Evolutionary conservation across 2,329 filamentous ascomycete genomes (phyloP), one percentile per base, ranked within the genome.

Genomic region (Trichophyton mentagrophytes): DNA sequence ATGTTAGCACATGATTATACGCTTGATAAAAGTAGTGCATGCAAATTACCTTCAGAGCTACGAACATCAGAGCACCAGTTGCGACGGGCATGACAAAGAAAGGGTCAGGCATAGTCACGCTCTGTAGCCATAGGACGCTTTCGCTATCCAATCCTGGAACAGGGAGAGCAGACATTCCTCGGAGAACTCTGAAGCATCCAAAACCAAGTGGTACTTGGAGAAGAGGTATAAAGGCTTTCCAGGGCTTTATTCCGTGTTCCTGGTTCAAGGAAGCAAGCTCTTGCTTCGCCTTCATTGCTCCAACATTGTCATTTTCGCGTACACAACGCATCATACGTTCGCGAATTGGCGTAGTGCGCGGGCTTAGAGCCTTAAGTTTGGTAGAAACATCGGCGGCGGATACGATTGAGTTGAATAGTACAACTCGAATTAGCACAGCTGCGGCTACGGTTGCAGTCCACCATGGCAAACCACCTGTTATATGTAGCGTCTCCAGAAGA

Each of bases 401-500:
- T 25, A 89, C 69, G 65, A 83, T 84, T 13, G 88, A 82, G 63
- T 86, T 84, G 68, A 92, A 78, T 65, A 93, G 78, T 56, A 77
- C 69, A 7, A 80, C 62, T 63, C 92, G 88, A 63, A 91, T 75
- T 5, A 84, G 62, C 1, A 90, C 38, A 38, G 87, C 85, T 0
- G 86, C 82, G 3, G 80, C 73, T 51, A 86, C 73, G 67, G 96
- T 87, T 62, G 88, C 83, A 1, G 78, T 85, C 79, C 88, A 90
- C 93, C 93, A 97, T 11, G 90, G 89, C 60, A 89, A 74, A 40
- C 87, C 89, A 5, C 70, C 76, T 67, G 81, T 86, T 63, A 96
- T 78, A 74, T 99, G 90, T 46, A 95, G 71, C 70, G 92, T 85
- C 77, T 99, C 93, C 9, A 97, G 76, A 2, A 83, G 22, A 79